phyloP scores from a whole-genome alignment of 2,329 filamentous ascomycete species.

The Leptosphaerulina australis region DNA sequence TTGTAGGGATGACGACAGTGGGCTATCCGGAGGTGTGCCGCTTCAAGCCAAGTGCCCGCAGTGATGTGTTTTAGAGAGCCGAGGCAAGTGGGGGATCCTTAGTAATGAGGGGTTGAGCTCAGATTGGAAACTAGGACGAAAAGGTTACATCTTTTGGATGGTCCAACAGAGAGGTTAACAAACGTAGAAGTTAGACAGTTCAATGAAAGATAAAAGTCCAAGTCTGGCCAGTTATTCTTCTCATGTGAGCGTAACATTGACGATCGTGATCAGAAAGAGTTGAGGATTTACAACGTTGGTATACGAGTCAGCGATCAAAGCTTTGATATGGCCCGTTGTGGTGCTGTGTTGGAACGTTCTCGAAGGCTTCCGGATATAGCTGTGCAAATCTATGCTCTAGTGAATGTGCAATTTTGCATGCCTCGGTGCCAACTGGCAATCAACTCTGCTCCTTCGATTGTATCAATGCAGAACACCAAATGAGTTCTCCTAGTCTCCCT shows the following conservation, averaged over 20 bases:
- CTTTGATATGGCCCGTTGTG: neutral
- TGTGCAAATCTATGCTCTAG: conserved; percentile 9
- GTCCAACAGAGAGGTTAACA: neutral
- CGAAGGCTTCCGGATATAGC: conserved; percentile 10
- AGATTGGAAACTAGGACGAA: neutral
- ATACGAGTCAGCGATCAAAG: conserved; percentile 8
- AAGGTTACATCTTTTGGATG: too few species aligned
- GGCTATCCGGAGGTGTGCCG: conserved; percentile 21
- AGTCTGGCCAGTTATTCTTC: neutral
- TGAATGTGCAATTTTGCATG: conserved; percentile 10
- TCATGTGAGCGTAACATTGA: neutral
- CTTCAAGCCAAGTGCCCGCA: conserved; percentile 25
- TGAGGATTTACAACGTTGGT: neutral
- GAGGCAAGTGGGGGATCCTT: conserved; percentile 35
- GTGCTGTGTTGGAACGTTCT: conserved; percentile 9
- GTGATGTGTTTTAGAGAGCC: conserved; percentile 20
- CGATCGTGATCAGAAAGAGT: neutral
- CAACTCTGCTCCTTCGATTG: neutral
- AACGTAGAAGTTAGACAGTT: neutral
- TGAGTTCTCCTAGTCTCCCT: conserved; percentile 9
- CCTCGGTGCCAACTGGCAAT: neutral
- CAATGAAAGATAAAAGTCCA: neutral
- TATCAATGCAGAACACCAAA: neutral
- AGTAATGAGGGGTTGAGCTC: conserved; percentile 15
- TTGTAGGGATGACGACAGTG: conserved; percentile 25